Evolutionary conservation across 2,329 filamentous ascomycete species (phyloP).

Genomic region (Xylariaceae sp.): DNA sequence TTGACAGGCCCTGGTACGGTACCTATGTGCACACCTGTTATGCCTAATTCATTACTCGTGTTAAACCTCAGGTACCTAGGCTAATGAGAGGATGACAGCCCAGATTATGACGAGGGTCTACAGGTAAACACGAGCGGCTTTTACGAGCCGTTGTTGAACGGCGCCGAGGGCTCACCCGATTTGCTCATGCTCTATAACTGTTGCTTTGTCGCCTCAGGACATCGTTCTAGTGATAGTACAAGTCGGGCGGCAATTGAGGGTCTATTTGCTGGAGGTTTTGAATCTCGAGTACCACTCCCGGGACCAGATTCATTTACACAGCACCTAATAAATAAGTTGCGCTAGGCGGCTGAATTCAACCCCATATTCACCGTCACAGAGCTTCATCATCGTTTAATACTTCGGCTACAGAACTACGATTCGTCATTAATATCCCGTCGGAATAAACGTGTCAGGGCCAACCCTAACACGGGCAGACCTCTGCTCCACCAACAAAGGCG

Average conservation of each 20-base stretch:
- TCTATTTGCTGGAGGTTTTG: slow-evolving; percentile 2
- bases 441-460: neutral
- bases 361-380: neutral
- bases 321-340: slow-evolving; percentile 1
- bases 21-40: neutral
- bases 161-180: slow-evolving; percentile 1
- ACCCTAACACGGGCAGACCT: neutral
- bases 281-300: slow-evolving; percentile 1
- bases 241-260: neutral
- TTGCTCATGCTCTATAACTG: slow-evolving; percentile 3
- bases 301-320: slow-evolving; percentile 1
- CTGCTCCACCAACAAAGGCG: neutral
- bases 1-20: too few relatives aligned
- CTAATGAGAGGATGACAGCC: neutral
- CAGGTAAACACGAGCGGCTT: neutral
- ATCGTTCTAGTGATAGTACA: neutral
- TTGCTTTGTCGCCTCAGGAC: neutral
- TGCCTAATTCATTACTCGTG: neutral
- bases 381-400: slow-evolving; percentile 2
- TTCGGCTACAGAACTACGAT: neutral
- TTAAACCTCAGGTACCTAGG: too few relatives aligned
- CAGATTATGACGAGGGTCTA: neutral
- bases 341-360: neutral
- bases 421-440: neutral
- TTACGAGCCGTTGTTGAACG: neutral